Base-by-base conservation (phyloP, 2,329 filamentous ascomycete species). In the Gaeumannomyces sp. region DNA sequence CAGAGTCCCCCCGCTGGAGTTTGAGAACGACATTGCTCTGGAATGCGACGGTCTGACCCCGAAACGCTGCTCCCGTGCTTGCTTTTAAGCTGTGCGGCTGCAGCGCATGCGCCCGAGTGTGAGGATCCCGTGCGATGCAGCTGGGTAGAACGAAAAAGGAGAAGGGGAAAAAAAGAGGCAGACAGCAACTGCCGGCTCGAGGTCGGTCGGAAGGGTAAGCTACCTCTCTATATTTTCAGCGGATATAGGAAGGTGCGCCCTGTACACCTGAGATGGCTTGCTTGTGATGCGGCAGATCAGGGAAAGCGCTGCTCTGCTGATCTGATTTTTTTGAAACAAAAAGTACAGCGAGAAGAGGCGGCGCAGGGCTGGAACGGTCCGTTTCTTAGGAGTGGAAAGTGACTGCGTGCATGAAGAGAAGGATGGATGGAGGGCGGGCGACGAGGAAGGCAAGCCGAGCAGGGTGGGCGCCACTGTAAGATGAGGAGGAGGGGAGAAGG, bases 1-100 rank as follows among this genome's bases (percentile, higher is more conserved):
- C 71, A 96, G 83, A 66, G 91, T 94, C 72, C 91, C 91, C 74
- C 91, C 90, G 65, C 82, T 80, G 71, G 79, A 78, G 73, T 82
- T 85, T 62, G 82, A 82, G 76, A 85, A 87, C 69, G 85, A 82
- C 85, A 87, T 86, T 73, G 53, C 38, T 58, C 70, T 79, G 72
- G 66, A 63, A 50, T 64, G 64, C 33, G 59, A 45, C n/a, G 58
- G 61, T 59, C 19, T 60, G n/a, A 27, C 62, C 4, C 45, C 45
- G 45, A 53, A 53, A n/a, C 45, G 22, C 45, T n/a, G 45, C 45
- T n/a, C 45, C 45, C 45, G 45, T 53, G 45, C 45, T 53, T 53
- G 22, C 45, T 53, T 53, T 53, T 53, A 25, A 53, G 45, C 45
- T 7, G 45, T 53, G 45, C 45, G 45, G 45, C 45, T 53, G 22